These are phyloP conservation scores for Aspergillus awamori DNA, from an alignment of 2,329 filamentous ascomycete genomes.

Conservation along the genomic window DNA sequence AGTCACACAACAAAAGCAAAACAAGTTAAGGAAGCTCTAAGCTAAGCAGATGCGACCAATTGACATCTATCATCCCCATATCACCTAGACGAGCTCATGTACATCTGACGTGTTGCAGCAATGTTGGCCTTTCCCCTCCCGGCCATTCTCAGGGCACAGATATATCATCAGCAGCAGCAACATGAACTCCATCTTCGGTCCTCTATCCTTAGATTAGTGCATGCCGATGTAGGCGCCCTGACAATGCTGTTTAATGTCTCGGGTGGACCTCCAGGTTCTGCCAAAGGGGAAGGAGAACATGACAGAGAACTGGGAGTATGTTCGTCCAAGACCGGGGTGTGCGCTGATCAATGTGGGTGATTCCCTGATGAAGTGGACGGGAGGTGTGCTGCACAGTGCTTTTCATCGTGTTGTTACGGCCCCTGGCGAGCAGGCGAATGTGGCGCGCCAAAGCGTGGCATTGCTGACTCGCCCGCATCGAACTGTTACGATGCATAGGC, in stretches of 20 bases:
- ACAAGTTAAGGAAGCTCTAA: too few species aligned
- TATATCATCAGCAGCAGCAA: too few species aligned
- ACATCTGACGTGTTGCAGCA: too few species aligned
- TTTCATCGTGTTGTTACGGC: conserved; percentile 31
- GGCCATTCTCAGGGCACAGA: too few species aligned
- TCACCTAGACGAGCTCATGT: too few species aligned
- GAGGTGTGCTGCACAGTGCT: conserved; percentile 38
- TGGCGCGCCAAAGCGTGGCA: conserved; percentile 21
- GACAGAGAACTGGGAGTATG: conserved; percentile 25
- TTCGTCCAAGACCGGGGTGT: conserved; percentile 24
- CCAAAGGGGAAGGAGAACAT: conserved; percentile 18
- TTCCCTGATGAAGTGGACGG: conserved; percentile 50
- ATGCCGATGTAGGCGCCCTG: conserved; percentile 41
- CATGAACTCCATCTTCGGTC: too few species aligned
- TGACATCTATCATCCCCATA: too few species aligned
- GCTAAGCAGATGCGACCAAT: too few species aligned
- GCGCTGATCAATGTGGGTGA: conserved; percentile 54
- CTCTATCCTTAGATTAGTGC: too few species aligned
- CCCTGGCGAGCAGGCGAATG: conserved; percentile 24
- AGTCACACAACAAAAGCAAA: too few species aligned
- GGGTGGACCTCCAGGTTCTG: conserved; percentile 42
- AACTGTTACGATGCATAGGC: conserved; percentile 17
- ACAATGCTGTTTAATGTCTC: conserved; percentile 42
- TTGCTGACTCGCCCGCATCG: conserved; percentile 23
- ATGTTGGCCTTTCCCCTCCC: too few species aligned